Conservation (phyloP, 495 filamentous ascomycete genomes). For the Trichoderma gamsii region DNA sequence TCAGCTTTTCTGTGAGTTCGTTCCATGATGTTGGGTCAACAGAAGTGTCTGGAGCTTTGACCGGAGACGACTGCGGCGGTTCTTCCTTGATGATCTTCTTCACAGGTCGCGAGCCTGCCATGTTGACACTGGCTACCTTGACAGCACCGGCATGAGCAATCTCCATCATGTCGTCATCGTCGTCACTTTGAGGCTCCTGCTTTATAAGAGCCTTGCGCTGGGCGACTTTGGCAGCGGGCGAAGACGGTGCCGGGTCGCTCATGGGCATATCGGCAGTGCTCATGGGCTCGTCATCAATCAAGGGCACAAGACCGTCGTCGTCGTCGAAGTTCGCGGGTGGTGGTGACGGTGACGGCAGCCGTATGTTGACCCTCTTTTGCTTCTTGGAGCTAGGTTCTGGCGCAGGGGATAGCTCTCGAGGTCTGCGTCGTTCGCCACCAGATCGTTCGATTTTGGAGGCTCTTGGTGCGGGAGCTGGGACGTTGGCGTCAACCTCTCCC, state of each 20-base stretch:
- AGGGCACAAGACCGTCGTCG: constrained; percentile 47
- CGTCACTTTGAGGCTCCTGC: constrained; percentile 55
- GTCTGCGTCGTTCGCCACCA: constrained; percentile 61
- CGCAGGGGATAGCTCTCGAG: constrained; percentile 73
- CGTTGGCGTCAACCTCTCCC: constrained; percentile 81
- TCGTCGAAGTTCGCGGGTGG: constrained; percentile 36
- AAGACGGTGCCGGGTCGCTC: constrained; percentile 82
- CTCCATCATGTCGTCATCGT: constrained; percentile 72
- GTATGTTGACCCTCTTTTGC: constrained; percentile 43
- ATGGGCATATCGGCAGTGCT: constrained; percentile 50
- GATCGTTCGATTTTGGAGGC: constrained; percentile 56
- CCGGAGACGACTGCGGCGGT: constrained; percentile 71
- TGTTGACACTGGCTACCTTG: constrained; percentile 68
- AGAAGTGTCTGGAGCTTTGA: constrained; percentile 45
- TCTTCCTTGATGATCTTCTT: constrained; percentile 66
- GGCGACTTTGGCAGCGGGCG: constrained; percentile 73
- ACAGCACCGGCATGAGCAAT: constrained; percentile 70
- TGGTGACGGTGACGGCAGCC: constrained; percentile 38
- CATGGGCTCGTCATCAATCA: constrained; percentile 50
- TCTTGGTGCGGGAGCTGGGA: constrained; percentile 49
- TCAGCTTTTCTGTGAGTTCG: constrained; percentile 76
- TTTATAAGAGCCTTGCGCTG: constrained; percentile 68
- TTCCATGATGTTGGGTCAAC: constrained; percentile 88
- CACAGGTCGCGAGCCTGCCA: constrained; percentile 73
- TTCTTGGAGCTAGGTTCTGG: constrained; percentile 43